Evolutionary conservation across 176 grass and related monocot species (phyloP), one percentile per base, ranked within the genome.

Genomic region (Zea luxurians): DNA sequence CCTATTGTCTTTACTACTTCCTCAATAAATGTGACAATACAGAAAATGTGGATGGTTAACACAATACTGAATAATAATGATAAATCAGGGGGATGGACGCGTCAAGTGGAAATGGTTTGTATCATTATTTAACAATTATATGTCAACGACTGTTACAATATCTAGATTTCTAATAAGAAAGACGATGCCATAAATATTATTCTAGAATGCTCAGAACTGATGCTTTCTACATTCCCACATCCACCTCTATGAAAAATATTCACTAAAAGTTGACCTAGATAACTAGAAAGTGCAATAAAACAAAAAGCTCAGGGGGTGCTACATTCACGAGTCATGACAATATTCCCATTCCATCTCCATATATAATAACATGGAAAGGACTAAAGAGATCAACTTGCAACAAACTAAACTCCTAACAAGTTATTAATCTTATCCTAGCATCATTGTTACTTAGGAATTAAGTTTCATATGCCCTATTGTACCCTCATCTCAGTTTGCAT

Each of bases 281-380:
- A 46, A 47, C 6, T 13, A 69, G 2, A 17, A 68, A 47, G 10
- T 69, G 42, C 42, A 69, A 47, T 4, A 20, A 46, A 4, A 5
- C 43, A 13, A 13, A 27, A 68, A n/a, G 66, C 46, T 47, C 45
- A 68, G 66, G 17, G 42, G 8, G 2, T 21, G 53, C 35, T 21
- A 59, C 6, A 74, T 74, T 49, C 45, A 70, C 11, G 15, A 74
- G 59, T 49, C 45, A 70, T 5, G 15, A 48, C n/a, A 27, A 70
- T 12, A 70, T 48, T 44, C 37, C 5, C 52, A 17, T 43, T 42
- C 64, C 2, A 8, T 66, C 38, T 66, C 15, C 63, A 13, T 40
- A 16, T 7, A 65, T 16, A 64, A 64, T 41, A 15, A 13, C 60
- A 13, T 62, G 10, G 60, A 62, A 62, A 62, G 4, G 27, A 62